phyloP scores from a whole-genome alignment of 768 basidiomycete species.

The Dacryopinax spathularia region DNA sequence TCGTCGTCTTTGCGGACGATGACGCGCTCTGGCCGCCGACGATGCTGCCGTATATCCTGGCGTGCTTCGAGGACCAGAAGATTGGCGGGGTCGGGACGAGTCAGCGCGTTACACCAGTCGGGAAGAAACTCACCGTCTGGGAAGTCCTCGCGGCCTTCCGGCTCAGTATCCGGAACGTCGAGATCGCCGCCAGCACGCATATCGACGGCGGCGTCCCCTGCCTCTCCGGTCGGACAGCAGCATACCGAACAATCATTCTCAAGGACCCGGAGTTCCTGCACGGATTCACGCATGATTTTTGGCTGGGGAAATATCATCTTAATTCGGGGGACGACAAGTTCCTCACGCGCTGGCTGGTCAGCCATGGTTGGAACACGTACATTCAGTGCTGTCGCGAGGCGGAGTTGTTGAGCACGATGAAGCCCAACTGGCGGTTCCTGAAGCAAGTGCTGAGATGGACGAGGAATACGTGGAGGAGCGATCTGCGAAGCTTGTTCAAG shows the following conservation, averaged over 20 bases:
- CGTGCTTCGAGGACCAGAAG: conserved; percentile 89
- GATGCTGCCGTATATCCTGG: conserved; percentile 73
- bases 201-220: conserved; percentile 88
- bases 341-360: conserved; percentile 91
- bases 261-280: conserved; percentile 89
- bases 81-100: conserved; percentile 85
- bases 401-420: conserved; percentile 84
- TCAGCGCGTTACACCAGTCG: conserved; percentile 73
- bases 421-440: conserved; percentile 89
- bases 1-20: conserved; percentile 89
- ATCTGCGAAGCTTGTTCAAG: conserved; percentile 76
- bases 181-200: conserved; percentile 76
- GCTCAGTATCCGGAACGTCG: conserved; percentile 85
- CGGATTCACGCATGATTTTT: conserved; percentile 87
- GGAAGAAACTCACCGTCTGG: conserved; percentile 76
- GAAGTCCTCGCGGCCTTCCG: conserved; percentile 89
- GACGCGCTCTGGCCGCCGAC: conserved; percentile 94
- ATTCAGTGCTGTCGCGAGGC: conserved; percentile 73
- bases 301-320: conserved; percentile 87
- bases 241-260: conserved; percentile 84
- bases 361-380: conserved; percentile 90
- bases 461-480: conserved; percentile 84
- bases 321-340: conserved; percentile 93
- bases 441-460: conserved; percentile 92
- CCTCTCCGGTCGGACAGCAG: conserved; percentile 83